Base-by-base conservation (phyloP, 108 stramenopile species). In the Asterionellopsis glacialis region DNA sequence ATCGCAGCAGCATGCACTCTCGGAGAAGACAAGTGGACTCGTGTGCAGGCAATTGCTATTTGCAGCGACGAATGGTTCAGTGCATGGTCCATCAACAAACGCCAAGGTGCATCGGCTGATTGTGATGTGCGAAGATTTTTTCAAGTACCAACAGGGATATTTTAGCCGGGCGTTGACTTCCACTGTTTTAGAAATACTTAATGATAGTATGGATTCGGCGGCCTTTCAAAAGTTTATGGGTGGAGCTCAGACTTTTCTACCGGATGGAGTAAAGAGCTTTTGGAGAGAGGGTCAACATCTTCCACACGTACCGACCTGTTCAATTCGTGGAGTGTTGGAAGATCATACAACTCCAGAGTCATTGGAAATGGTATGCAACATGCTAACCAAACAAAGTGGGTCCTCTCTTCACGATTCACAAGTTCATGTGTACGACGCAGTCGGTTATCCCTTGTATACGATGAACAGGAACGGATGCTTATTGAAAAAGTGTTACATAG, bases 101-200 rank as follows among this genome's bases (percentile, higher is more conserved):
- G 81, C 74, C 49, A 94, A 94, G 59, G 72, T 79, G 12, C 83
- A 90, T 51, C 70, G 84, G 15, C 68, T 94, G 16, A 85, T 94
- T 51, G 72, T 80, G 13, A 87, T 90, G 85, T 67, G 78, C 18
- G 93, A 94, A 70, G 85, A 88, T 41, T 87, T 89, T 58, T 76
- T 93, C 59, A 93, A 93, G 63, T 91, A 94, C 48, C 89, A 94
- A 41, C 93, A 94, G 56, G 93, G 93, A 0, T 94, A 89, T 66
- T 87, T 84, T 55, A 85, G 83, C 42, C 71, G 88, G 45, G 83
- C 89, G 28, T 79, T 94, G 40, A 82, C 85, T 18, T 77, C 84
- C 18, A 67, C 76, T 0, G 85, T 87, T 11, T 53, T 94, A 22
- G 84, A 85, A 47, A 48, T 61, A 11, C 50, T 91, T 9, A 91